Evolutionary conservation across 164 flowering plant species (phyloP).

Genomic region (Stephania yunnanensis): DNA sequence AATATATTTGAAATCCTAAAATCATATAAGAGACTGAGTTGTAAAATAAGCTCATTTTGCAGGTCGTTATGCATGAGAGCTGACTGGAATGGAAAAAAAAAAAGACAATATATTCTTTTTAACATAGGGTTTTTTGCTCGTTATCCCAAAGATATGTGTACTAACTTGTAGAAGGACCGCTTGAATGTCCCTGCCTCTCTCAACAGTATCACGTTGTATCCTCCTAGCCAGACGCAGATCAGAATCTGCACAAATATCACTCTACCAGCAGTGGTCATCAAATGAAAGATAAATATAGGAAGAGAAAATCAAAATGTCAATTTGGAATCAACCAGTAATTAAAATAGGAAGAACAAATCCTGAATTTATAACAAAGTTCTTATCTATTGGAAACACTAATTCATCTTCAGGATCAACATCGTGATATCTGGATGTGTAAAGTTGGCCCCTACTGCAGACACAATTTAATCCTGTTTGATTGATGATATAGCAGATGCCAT

Average conservation of each 20-base stretch:
- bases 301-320: neutral
- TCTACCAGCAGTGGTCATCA: neutral
- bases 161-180: slow-evolving; percentile 85
- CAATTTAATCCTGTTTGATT: no score
- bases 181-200: slow-evolving; percentile 79
- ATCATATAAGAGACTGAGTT: no score
- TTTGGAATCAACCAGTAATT: neutral
- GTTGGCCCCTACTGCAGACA: no score
- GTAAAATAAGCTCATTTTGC: no score
- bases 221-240: slow-evolving; percentile 94
- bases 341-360: neutral
- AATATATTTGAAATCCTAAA: no score
- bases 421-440: no score
- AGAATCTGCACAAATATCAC: slow-evolving; percentile 50
- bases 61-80: no score
- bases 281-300: neutral
- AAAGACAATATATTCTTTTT: no score
- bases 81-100: no score
- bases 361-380: neutral
- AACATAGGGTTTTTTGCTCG: no score
- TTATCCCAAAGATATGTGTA: neutral
- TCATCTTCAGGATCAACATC: no score
- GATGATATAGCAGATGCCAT: no score
- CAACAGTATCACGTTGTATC: slow-evolving; percentile 85
- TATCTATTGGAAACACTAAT: neutral